A percentile compares a stretch with the other conserved stretches of the same genome.
These are phyloP conservation scores for Cryphonectria radicalis DNA, from an alignment of 2,329 filamentous ascomycete genomes.

Conservation along the genomic window DNA sequence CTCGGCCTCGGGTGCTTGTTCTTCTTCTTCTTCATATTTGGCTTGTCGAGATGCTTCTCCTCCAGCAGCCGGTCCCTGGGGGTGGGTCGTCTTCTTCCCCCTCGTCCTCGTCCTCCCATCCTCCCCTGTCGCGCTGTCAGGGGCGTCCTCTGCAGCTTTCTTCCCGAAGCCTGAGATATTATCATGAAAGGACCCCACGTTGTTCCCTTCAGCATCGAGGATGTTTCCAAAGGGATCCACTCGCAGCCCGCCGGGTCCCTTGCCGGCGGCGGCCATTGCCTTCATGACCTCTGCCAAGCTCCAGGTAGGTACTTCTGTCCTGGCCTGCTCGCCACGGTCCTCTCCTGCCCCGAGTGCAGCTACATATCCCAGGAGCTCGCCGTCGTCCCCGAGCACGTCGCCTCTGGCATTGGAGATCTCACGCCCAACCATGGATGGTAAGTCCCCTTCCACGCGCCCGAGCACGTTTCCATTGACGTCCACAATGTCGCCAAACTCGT, in stretches of 20 bases:
- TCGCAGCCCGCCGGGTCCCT: constrained; percentile 41
- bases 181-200: constrained; percentile 53
- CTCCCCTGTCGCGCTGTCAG: constrained; percentile 31
- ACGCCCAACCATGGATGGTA: constrained; percentile 59
- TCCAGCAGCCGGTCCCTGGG: constrained; percentile 26
- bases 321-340: constrained; percentile 32
- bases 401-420: constrained; percentile 50
- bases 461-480: constrained; percentile 55
- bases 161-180: constrained; percentile 41
- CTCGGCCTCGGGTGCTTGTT: constrained; percentile 35
- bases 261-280: constrained; percentile 32
- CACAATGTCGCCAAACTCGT: constrained; percentile 60
- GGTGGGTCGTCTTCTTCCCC: constrained; percentile 30
- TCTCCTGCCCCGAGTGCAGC: constrained; percentile 44
- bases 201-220: constrained; percentile 48
- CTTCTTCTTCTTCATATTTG: constrained; percentile 34
- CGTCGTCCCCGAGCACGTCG: constrained; percentile 50
- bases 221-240: constrained; percentile 53
- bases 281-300: constrained; percentile 40
- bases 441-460: constrained; percentile 56
- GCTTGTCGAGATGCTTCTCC: constrained; percentile 25
- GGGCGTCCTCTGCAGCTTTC: constrained; percentile 34
- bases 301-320: constrained; percentile 34
- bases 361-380: constrained; percentile 50
- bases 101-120: constrained; percentile 13